Evolutionary conservation across 2,329 filamentous ascomycete species (phyloP), one percentile per base, ranked within the genome.

Genomic region (Escovopsis sp.): DNA sequence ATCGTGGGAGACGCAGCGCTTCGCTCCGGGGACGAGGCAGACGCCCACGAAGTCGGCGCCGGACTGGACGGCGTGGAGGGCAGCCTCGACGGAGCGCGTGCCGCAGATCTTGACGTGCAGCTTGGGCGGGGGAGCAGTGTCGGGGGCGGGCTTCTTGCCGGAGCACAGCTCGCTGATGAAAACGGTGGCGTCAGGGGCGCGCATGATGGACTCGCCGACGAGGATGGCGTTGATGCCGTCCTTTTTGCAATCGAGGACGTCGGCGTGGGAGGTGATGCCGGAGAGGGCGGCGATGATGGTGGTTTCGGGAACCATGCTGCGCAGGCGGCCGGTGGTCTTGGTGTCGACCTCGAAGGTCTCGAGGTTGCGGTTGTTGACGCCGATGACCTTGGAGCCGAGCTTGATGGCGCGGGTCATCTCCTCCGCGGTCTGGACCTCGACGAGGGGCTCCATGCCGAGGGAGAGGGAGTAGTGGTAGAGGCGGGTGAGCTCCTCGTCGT

Each of bases 291-390:
- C 94, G 19, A 98, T 79, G 40, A 94, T 79, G 4, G 86, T 93
- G 37, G 76, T 79, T 42, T 82, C 72, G 2, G 86, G 80, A 3
- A 94, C 87, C 62, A 88, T 79, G 49, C 77, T 79, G 58, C 93
- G 83, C 33, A 98, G 63, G 17, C 88, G 78, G 50, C 81, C 86
- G 2, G 88, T 94, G 1, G 88, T 98, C 41, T 82, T 77, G 43
- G 98, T 72, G 54, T 98, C 92, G 15, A 98, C 90, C 53, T 96
- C 87, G 48, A 98, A 98, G 49, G 79, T 96, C 46, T 88, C 88
- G 11, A 98, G 68, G 51, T 98, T 93, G 37, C 90, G 78, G 62
- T 98, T 98, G 62, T 98, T 98, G 47, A 98, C 90, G 18, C 90
- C 90, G 48, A 98, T 93, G 27, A 85, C 88, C 57, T 87, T 80